Percentiles rank a stretch among this genome's conserved stretches.
Conservation (phyloP, 192 early-diverging fungal species). For the Coemansia sp. region DNA sequence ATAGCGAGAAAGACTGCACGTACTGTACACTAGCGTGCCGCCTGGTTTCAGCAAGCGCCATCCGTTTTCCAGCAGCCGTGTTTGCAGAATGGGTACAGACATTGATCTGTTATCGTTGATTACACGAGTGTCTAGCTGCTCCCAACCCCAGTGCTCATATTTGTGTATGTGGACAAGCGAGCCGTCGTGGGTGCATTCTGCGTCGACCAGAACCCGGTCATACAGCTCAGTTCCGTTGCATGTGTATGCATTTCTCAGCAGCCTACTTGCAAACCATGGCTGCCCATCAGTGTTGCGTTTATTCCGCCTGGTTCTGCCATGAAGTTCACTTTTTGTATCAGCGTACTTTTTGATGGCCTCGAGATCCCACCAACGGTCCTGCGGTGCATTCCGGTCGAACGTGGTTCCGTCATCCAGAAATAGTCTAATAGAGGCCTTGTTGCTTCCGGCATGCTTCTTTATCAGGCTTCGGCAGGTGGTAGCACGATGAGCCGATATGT, state of each 20-base stretch:
- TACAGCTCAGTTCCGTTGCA: slow-evolving; percentile 53
- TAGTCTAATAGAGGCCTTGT: slow-evolving; percentile 55
- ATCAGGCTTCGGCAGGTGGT: slow-evolving; percentile 73
- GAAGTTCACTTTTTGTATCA: neutral
- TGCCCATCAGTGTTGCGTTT: slow-evolving; percentile 1
- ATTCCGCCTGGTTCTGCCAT: neutral
- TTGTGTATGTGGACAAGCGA: slow-evolving; percentile 77
- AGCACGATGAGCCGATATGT: slow-evolving; percentile 71
- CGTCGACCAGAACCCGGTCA: slow-evolving; percentile 69
- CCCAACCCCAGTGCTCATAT: slow-evolving; percentile 80
- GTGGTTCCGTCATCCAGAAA: slow-evolving; percentile 82
- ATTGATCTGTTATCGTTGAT: slow-evolving; percentile 62
- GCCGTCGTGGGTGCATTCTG: slow-evolving; percentile 91
- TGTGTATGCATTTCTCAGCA: slow-evolving; percentile 66
- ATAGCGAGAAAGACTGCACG: slow-evolving; percentile 68
- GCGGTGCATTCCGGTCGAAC: slow-evolving; percentile 73
- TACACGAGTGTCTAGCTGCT: slow-evolving; percentile 75
- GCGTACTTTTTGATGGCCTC: neutral
- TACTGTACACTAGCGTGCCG: slow-evolving; percentile 87
- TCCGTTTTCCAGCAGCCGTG: slow-evolving; percentile 70
- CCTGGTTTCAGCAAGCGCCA: slow-evolving; percentile 71
- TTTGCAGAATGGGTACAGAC: slow-evolving; percentile 58
- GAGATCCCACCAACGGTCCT: slow-evolving; percentile 40
- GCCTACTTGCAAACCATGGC: slow-evolving; percentile 77
- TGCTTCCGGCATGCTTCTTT: slow-evolving; percentile 65